phyloP scores from a whole-genome alignment of 2,329 filamentous ascomycete genomes.

The Magnaporthales sp. region DNA sequence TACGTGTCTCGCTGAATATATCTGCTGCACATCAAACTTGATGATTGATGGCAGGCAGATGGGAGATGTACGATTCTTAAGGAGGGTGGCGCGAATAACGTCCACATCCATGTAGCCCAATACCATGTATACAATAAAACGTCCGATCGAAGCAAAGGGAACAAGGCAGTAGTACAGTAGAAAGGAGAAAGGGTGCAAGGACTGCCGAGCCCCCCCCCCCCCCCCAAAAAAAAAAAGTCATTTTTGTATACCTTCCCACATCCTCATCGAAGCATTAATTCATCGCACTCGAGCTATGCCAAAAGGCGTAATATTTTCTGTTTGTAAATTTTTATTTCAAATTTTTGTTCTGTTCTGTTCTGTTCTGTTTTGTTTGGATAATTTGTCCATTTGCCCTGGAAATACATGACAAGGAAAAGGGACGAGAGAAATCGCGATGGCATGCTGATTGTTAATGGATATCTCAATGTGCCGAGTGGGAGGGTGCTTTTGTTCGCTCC shows the following conservation, averaged over 20 bases:
- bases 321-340: not conserved
- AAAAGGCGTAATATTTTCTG: not conserved
- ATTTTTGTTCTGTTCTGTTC: not conserved
- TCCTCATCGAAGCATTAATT: not conserved
- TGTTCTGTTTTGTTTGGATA: not conserved
- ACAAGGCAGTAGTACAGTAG: too few relatives aligned
- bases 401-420: not conserved
- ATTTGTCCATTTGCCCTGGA: not conserved
- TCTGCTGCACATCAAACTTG: not conserved
- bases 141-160: too few relatives aligned
- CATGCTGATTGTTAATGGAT: not conserved
- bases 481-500: not conserved
- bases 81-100: too few relatives aligned
- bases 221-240: too few relatives aligned
- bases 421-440: not conserved
- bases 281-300: not conserved
- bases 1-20: not conserved
- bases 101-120: not conserved
- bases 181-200: too few relatives aligned
- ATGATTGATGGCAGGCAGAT: not conserved
- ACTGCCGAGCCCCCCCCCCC: too few relatives aligned
- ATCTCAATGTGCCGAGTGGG: not conserved
- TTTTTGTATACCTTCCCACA: not conserved
- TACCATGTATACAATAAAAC: too few relatives aligned
- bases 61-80: too few relatives aligned